Conservation (phyloP, 495 filamentous ascomycete genomes). For the Entonaema liquescens region DNA sequence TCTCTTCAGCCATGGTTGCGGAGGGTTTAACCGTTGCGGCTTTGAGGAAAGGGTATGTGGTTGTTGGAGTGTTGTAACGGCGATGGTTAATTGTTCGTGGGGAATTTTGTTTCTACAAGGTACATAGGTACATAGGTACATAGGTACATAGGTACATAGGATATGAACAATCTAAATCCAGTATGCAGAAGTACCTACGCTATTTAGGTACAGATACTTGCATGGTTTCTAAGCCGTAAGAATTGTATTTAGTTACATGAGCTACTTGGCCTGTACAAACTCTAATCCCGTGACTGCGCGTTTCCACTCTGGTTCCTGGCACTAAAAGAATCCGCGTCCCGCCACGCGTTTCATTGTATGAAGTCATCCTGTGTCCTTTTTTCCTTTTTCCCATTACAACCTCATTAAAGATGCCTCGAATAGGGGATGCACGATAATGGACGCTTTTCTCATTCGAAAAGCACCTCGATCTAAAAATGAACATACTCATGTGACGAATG, state of each 20-base stretch:
- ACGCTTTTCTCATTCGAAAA: slow-evolving; percentile 39
- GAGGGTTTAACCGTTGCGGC: neutral
- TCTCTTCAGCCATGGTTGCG: slow-evolving; percentile 38
- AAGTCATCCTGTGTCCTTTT: slow-evolving; percentile 24
- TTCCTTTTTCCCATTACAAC: neutral
- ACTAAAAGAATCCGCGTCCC: slow-evolving; percentile 28
- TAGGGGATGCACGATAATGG: slow-evolving; percentile 28
- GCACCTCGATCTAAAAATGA: slow-evolving; percentile 7
- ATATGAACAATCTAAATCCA: neutral
- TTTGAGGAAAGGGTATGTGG: neutral
- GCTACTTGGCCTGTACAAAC: neutral
- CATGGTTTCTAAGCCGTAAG: neutral
- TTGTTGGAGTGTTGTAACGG: neutral
- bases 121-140: too few relatives aligned
- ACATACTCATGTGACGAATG: slow-evolving; percentile 1
- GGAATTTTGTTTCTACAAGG: neutral
- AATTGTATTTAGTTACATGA: neutral
- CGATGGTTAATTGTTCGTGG: neutral
- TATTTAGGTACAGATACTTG: neutral
- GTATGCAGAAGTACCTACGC: neutral
- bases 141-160: too few relatives aligned
- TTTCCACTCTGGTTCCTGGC: slow-evolving; percentile 14
- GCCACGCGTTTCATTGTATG: slow-evolving; percentile 29
- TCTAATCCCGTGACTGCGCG: slow-evolving; percentile 42
- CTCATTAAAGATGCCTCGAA: slow-evolving; percentile 8